phyloP scores from a whole-genome alignment of 1,139 yeast genomes.

The Blastobotrys buckinghamii region DNA sequence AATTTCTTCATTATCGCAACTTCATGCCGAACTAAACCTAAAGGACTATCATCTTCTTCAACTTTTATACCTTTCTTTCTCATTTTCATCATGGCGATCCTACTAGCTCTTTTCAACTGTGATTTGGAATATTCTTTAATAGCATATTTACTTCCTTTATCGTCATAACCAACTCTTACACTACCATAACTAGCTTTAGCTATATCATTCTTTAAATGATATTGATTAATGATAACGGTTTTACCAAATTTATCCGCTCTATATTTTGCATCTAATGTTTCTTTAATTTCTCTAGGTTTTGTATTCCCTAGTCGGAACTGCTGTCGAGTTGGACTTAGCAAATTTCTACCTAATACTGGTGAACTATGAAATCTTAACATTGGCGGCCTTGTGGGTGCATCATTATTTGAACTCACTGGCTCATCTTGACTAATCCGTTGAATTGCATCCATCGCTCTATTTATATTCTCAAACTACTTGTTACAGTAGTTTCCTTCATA shows the following conservation, averaged over 20 bases:
- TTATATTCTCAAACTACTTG: background rate
- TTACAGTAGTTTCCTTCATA: no score
- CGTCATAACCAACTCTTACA: slow-evolving; percentile 77
- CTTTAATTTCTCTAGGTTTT: slow-evolving; percentile 33
- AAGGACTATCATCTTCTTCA: slow-evolving; percentile 21
- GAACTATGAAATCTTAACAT: slow-evolving; percentile 31
- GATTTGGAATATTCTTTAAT: slow-evolving; percentile 57
- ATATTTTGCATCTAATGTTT: slow-evolving; percentile 35
- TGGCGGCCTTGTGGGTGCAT: slow-evolving; percentile 17
- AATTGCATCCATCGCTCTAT: background rate
- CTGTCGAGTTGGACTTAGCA: slow-evolving; percentile 34
- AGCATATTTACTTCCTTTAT: slow-evolving; percentile 46
- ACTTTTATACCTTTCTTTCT: slow-evolving; percentile 13
- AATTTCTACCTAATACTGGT: slow-evolving; percentile 26
- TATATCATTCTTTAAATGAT: slow-evolving; percentile 54
- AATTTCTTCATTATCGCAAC: slow-evolving; percentile 76
- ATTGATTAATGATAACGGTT: slow-evolving; percentile 37
- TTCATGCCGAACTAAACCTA: slow-evolving; percentile 58
- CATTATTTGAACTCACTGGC: background rate
- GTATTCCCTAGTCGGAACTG: slow-evolving; percentile 34
- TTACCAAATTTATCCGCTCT: slow-evolving; percentile 31
- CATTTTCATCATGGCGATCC: slow-evolving; percentile 34
- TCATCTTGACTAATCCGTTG: no score
- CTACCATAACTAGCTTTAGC: slow-evolving; percentile 92
- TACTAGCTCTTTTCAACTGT: slow-evolving; percentile 41